These are phyloP conservation scores for Leucosporidium scottii DNA, from an alignment of 768 basidiomycete species.

Conservation along the genomic window DNA sequence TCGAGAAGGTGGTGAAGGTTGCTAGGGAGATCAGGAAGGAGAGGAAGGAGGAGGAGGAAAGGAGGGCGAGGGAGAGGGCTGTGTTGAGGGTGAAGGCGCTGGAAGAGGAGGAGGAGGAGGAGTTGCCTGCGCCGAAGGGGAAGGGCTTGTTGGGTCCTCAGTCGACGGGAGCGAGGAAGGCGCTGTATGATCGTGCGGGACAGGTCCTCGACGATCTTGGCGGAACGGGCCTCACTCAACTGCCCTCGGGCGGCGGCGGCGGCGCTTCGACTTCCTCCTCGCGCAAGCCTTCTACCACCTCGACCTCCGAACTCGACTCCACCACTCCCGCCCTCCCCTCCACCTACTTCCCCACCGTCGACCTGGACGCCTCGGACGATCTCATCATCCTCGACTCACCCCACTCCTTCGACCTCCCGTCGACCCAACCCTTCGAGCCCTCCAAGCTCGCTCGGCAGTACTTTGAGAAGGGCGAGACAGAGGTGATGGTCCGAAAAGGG, in stretches of 20 bases:
- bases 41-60: constrained; percentile 4
- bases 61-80: not conserved
- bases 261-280: not conserved
- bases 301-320: not conserved
- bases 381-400: not conserved
- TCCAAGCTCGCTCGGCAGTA: not conserved
- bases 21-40: constrained; percentile 23
- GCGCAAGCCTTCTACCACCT: not conserved
- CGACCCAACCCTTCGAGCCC: constrained; percentile 24
- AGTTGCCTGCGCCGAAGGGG: not conserved
- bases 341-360: not conserved
- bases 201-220: constrained; percentile 3
- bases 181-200: not conserved
- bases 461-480: not conserved
- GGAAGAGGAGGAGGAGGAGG: not conserved
- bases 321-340: not conserved
- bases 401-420: not conserved
- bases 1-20: constrained; percentile 2
- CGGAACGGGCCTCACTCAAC: constrained; percentile 2
- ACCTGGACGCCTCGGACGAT: no score
- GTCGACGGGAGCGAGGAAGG: not conserved
- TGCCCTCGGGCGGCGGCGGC: not conserved
- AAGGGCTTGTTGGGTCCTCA: constrained; percentile 18
- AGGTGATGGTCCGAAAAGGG: constrained; percentile 2
- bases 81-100: not conserved